Base-by-base conservation (phyloP, 495 filamentous ascomycete species). In the Penicillium flavigenum region DNA sequence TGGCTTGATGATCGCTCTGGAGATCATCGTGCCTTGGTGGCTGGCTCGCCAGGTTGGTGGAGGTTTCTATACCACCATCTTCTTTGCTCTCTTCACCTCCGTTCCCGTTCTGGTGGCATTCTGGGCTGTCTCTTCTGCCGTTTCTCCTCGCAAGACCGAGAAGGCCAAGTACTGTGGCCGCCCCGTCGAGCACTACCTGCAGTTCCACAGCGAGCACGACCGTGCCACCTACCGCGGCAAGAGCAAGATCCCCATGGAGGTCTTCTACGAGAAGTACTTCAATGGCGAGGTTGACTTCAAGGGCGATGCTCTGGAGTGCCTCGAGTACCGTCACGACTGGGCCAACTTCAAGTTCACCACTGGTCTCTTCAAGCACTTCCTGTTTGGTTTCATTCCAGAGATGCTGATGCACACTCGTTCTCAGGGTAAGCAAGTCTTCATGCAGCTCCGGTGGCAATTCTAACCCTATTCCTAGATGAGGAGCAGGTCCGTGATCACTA, bases 241-340 rank as follows among this genome's bases (percentile, higher is more conserved):
- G 65, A 89, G 81, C 76, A 91, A 88, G 75, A 91, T 95, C 58
- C 87, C 90, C 48, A 85, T 94, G 80, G 82, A 90, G 75, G 91
- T 88, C 44, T 95, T 95, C 77, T 83, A 90, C 59, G 89, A 94
- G 72, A 92, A 86, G 87, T 94, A 92, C 78, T 92, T 94, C 68
- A 86, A 89, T 63, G 87, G 88, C 51, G 82, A 89, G 47, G 90
- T 92, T 56, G 87, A 90, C 62, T 91, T 94, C 79, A 94, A 92
- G 65, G 89, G 88, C 51, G 90, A 95, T 67, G 79, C 76, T 56
- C 79, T 95, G 60, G 90, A 93, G 61, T 76, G 88, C 42, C 59
- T 94, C 67, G 91, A 95, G 76, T 89, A 88, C 72, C 79, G 90
- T 61, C 91, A 94, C 67, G 90, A 95, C 67, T 95, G 90, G 91